phyloP scores from a whole-genome alignment of 208 protist species.

The Herpetomonas muscarum region DNA sequence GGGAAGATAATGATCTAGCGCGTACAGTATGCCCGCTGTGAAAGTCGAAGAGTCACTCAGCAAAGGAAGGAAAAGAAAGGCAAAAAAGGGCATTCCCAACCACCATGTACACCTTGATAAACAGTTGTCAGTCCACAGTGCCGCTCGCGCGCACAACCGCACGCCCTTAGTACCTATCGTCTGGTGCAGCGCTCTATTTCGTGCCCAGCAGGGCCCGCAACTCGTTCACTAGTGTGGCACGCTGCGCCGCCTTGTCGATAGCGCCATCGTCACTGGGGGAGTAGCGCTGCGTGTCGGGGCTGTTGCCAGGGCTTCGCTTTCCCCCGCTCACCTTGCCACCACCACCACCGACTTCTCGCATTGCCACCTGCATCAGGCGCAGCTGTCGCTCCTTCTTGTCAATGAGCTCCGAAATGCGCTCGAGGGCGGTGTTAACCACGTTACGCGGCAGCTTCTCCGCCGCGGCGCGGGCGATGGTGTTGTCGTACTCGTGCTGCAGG shows the following conservation, averaged over 20 bases:
- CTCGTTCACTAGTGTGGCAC: constrained; percentile 77
- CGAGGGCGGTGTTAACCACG: constrained; percentile 47
- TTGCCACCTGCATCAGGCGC: constrained; percentile 54
- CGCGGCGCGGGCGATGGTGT: constrained; percentile 45
- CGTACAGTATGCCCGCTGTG: no score
- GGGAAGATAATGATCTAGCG: no score
- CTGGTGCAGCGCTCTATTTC: constrained; percentile 15
- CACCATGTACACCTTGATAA: no score
- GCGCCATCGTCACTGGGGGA: no score
- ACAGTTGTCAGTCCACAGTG: no score
- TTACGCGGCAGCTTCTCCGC: constrained; percentile 48
- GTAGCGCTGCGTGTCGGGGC: no score
- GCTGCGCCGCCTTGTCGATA: constrained; percentile 62
- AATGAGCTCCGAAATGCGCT: constrained; percentile 53
- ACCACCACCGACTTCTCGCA: constrained; percentile 44
- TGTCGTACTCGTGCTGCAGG: constrained; percentile 71
- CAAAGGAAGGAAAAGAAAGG: neutral
- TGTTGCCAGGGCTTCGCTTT: no score
- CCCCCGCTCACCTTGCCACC: no score
- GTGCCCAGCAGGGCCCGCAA: constrained; percentile 58
- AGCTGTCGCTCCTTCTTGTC: constrained; percentile 83
- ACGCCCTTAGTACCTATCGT: no score
- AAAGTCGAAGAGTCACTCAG: neutral
- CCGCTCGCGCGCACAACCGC: no score
- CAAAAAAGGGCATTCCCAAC: neutral